A percentile compares a stretch with the other conserved stretches of the same genome.
Evolutionary conservation across 805 yeast species (phyloP).

Genomic region (Candida ponderosae): DNA sequence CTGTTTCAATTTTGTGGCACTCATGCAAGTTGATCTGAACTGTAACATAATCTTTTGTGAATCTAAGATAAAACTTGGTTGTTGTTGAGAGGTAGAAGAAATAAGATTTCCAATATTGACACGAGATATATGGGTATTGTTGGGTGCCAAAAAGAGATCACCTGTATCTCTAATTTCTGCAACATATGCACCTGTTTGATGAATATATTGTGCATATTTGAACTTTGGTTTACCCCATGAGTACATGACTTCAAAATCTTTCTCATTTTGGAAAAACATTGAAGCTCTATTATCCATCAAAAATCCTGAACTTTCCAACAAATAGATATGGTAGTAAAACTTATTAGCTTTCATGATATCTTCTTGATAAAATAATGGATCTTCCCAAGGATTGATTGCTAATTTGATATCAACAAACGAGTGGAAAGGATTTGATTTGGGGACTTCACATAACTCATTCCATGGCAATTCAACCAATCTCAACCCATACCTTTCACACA

Average conservation of each 20-base stretch:
- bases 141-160: constrained; percentile 76
- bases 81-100: constrained; percentile 21
- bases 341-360: constrained; percentile 40
- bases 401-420: constrained; percentile 67
- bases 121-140: constrained; percentile 74
- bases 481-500: constrained; percentile 81
- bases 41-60: constrained; percentile 69
- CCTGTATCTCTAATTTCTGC: constrained; percentile 82
- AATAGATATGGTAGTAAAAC: constrained; percentile 70
- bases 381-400: constrained; percentile 66
- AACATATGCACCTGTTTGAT: constrained; percentile 79
- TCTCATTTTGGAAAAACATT: constrained; percentile 42
- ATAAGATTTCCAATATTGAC: constrained; percentile 40
- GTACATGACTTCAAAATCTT: constrained; percentile 59
- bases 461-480: constrained; percentile 84
- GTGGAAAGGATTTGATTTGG: constrained; percentile 77
- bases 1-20: constrained; percentile 36
- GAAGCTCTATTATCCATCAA: constrained; percentile 77
- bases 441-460: constrained; percentile 74
- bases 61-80: constrained; percentile 37
- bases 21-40: constrained; percentile 56
- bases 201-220: constrained; percentile 83
- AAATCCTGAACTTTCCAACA: constrained; percentile 66
- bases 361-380: constrained; percentile 38
- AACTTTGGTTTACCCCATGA: constrained; percentile 90